Percentiles rank a stretch among this genome's conserved stretches.
phyloP scores from a whole-genome alignment of 2,329 filamentous ascomycete genomes.

The Apiospora arundinis region DNA sequence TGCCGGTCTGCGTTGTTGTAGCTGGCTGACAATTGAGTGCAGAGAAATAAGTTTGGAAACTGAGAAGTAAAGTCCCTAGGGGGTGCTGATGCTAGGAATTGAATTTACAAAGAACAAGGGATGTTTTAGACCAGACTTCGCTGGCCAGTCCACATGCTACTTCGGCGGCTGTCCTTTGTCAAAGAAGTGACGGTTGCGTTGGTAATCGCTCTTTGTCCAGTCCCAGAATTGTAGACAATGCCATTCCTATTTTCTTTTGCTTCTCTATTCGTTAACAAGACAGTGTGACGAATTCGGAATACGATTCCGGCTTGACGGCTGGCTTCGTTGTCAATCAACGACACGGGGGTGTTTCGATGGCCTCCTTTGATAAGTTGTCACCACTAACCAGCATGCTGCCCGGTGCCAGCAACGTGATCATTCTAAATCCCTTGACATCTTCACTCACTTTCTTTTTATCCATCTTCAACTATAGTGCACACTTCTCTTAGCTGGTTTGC shows the following conservation, averaged over 20 bases:
- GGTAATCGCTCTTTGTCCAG: background rate
- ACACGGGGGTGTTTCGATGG: background rate
- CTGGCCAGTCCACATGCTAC: background rate
- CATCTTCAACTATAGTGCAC: background rate
- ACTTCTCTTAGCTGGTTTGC: background rate
- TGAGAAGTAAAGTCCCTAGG: background rate
- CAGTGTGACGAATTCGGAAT: background rate
- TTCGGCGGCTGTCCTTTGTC: background rate
- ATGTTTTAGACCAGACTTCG: background rate
- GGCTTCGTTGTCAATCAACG: background rate
- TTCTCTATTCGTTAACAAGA: background rate
- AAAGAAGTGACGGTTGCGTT: background rate
- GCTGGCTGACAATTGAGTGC: too few relatives aligned
- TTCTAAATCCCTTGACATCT: background rate
- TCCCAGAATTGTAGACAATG: background rate
- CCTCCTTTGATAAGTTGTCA: constrained; percentile 4
- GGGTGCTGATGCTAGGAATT: background rate
- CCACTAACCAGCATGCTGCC: background rate
- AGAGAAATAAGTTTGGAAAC: background rate
- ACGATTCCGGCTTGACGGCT: background rate
- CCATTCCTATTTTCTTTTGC: too few relatives aligned
- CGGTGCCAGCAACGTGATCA: background rate
- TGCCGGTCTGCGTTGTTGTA: too few relatives aligned
- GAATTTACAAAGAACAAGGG: background rate
- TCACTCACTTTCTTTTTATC: too few relatives aligned